Evolutionary conservation across 2,329 filamentous ascomycete genomes (phyloP).

Genomic region (Apiospora hydei): DNA sequence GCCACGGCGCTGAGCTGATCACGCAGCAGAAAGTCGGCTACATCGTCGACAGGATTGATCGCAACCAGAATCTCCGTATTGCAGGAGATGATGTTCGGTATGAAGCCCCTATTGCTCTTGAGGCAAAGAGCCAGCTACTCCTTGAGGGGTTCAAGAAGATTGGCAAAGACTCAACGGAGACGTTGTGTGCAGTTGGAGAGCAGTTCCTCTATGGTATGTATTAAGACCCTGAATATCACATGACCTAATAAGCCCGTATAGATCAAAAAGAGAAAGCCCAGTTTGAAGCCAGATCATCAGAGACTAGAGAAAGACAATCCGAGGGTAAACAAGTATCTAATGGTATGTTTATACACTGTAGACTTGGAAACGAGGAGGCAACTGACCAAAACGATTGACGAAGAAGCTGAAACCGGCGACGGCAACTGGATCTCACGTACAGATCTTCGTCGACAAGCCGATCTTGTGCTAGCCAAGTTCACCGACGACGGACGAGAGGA

Average conservation of each 20-base stretch:
- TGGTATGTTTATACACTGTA: background rate
- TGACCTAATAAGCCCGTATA: background rate
- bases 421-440: background rate
- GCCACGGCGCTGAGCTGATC: background rate
- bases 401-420: background rate
- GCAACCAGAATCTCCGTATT: background rate
- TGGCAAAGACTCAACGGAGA: background rate
- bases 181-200: background rate
- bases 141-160: background rate
- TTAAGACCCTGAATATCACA: background rate
- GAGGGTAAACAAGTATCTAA: background rate
- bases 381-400: background rate
- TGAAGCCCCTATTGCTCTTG: background rate
- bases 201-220: background rate
- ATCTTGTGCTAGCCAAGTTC: background rate
- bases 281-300: too few species aligned
- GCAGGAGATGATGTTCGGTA: background rate
- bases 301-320: background rate
- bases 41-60: background rate
- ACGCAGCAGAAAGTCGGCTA: background rate
- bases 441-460: background rate
- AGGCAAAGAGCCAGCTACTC: background rate
- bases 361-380: fast-evolving
- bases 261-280: background rate
- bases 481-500: background rate